These are phyloP conservation scores for Primulina tabacum DNA, from an alignment of 257 asterid species.

Conservation along the genomic window DNA sequence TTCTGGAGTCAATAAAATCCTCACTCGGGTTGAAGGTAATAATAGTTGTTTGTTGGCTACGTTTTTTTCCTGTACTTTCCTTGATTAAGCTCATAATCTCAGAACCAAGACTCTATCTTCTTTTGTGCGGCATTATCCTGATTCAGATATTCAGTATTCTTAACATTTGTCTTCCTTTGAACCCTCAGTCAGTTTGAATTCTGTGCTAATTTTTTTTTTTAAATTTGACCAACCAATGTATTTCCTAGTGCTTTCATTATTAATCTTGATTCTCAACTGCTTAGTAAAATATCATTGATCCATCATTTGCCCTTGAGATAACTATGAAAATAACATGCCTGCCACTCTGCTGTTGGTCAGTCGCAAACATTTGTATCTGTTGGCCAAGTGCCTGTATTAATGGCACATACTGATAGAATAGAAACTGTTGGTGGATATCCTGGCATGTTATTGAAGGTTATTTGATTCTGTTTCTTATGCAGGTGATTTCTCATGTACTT, in stretches of 20 bases:
- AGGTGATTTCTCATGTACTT: constrained; percentile 37
- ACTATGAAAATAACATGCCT: neutral
- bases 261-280: neutral
- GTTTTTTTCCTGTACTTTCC: neutral
- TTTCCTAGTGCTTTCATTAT: neutral
- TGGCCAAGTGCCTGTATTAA: neutral
- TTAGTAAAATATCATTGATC: neutral
- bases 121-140: neutral
- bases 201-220: neutral
- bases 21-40: constrained; percentile 43
- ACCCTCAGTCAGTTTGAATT: neutral
- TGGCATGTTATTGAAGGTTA: neutral
- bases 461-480: constrained; percentile 12
- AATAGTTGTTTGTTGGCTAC: neutral
- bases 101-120: neutral
- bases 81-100: neutral
- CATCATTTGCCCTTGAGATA: neutral
- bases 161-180: neutral
- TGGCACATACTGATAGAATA: neutral
- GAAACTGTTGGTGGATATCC: neutral
- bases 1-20: constrained; percentile 29
- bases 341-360: neutral
- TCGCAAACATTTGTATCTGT: neutral
- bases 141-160: neutral
- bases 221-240: neutral